Base-by-base conservation (phyloP, 768 basidiomycete genomes). In the Pleurotus cornucopiae region DNA sequence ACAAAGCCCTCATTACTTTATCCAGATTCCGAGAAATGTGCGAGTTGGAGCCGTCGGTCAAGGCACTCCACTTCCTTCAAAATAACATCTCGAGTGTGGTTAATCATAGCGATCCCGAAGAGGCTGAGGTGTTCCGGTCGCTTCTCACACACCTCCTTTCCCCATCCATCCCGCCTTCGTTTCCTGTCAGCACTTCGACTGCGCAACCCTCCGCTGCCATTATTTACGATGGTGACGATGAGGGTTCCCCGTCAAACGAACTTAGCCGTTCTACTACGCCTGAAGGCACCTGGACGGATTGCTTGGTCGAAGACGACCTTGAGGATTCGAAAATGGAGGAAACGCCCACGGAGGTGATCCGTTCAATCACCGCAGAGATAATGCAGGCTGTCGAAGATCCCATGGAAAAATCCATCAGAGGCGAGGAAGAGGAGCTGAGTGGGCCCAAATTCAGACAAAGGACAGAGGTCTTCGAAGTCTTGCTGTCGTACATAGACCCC, bases 11-110 rank as follows among this genome's bases (percentile, higher is more conserved):
- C n/a, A 37, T 26, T 37, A 14, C 21, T 30, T 49, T 30, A 7
- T 25, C 25, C 61, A 92, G 90, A 62, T 92, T 91, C 71, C 82
- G 85, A n/a, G 90, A 93, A 64, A 84, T 91, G 78, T 89, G 88
- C 63, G 82, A 84, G 66, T 81, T 83, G 45, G 74, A 69, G 13
- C 68, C 83, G 1, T 73, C 82, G 0, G 76, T 88, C 20, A 80
- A 84, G 62, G 87, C 91, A 0, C 75, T 93, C 40, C 77, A 73
- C 12, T 92, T 90, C 69, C 71, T 93, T 34, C 86, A 86, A 66
- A 82, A 75, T 0, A 78, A 86, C 48, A 86, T 93, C 6, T 83
- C 83, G 0, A 76, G 76, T 1, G 84, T 89, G 2, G 90, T 91
- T 14, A 81, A 91, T 65, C 88, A 90, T 60, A 73, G 69, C 55